These are phyloP conservation scores for Diaporthe ampelina DNA, from an alignment of 2,329 filamentous ascomycete species.

Conservation along the genomic window DNA sequence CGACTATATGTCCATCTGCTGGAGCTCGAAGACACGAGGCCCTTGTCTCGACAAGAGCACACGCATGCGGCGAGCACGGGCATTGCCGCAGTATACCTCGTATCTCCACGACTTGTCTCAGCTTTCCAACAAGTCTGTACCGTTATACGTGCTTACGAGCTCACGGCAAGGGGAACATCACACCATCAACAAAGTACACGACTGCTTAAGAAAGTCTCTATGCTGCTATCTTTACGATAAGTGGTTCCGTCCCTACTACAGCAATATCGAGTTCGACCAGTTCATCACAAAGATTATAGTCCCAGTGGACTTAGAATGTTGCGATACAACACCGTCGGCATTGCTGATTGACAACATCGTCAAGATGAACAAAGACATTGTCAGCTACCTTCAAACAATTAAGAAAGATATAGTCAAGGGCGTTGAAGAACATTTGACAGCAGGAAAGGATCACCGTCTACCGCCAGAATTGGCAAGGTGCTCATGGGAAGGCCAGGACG, in stretches of 20 bases:
- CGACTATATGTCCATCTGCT: background rate
- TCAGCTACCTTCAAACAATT: background rate
- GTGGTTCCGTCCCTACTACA: conserved; percentile 3
- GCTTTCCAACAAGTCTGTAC: background rate
- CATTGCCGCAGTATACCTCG: too few relatives aligned
- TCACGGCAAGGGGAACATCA: background rate
- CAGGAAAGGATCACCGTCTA: too few relatives aligned
- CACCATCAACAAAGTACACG: background rate
- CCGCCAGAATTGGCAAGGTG: background rate
- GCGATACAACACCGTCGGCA: background rate
- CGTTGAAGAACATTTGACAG: background rate
- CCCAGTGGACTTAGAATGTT: background rate
- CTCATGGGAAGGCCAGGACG: background rate
- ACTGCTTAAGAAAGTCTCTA: background rate
- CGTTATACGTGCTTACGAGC: background rate
- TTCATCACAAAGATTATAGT: conserved; percentile 7
- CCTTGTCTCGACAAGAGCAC: background rate
- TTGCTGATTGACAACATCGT: background rate
- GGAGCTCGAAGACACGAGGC: background rate
- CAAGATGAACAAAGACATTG: background rate
- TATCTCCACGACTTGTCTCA: background rate
- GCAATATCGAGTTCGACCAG: conserved; percentile 4
- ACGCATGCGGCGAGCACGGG: background rate
- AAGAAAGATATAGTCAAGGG: background rate
- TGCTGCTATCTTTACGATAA: conserved; percentile 10